Conservation (phyloP, 169 alveolate species). For the Plasmodium adleri region DNA sequence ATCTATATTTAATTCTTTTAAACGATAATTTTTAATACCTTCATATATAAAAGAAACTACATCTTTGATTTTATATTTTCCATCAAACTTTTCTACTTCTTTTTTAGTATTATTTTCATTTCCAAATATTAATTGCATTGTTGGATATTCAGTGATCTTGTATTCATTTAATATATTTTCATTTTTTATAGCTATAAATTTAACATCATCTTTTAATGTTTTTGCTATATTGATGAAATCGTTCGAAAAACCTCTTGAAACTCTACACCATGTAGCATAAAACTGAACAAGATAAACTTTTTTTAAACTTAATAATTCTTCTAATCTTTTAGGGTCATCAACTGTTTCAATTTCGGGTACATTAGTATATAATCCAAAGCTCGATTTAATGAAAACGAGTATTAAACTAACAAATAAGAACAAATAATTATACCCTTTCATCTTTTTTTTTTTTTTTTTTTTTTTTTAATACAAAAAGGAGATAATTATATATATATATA, state of each 20-base stretch:
- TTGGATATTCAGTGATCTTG: slow-evolving; percentile 91
- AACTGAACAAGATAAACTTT: slow-evolving; percentile 25
- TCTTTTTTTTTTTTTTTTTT: not conserved
- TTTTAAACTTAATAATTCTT: slow-evolving; percentile 37
- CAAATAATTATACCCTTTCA: slow-evolving; percentile 15
- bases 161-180: slow-evolving; percentile 80
- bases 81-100: slow-evolving; percentile 76
- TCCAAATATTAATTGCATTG: slow-evolving; percentile 89
- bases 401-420: slow-evolving; percentile 6
- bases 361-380: slow-evolving; percentile 34
- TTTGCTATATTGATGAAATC: slow-evolving; percentile 82
- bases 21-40: slow-evolving; percentile 78
- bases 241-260: slow-evolving; percentile 79
- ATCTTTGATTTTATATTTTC: slow-evolving; percentile 79
- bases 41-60: slow-evolving; percentile 83
- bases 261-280: slow-evolving; percentile 77
- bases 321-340: slow-evolving; percentile 48
- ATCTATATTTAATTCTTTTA: slow-evolving; percentile 66
- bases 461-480: not conserved
- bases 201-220: slow-evolving; percentile 83
- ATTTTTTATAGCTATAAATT: slow-evolving; percentile 85
- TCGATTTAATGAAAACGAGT: slow-evolving; percentile 10
- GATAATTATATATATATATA: not conserved
- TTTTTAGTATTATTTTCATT: slow-evolving; percentile 63
- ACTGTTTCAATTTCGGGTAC: slow-evolving; percentile 78